Evolutionary conservation across 257 asterid species (phyloP).

Genomic region (Euphrasia confusa): DNA sequence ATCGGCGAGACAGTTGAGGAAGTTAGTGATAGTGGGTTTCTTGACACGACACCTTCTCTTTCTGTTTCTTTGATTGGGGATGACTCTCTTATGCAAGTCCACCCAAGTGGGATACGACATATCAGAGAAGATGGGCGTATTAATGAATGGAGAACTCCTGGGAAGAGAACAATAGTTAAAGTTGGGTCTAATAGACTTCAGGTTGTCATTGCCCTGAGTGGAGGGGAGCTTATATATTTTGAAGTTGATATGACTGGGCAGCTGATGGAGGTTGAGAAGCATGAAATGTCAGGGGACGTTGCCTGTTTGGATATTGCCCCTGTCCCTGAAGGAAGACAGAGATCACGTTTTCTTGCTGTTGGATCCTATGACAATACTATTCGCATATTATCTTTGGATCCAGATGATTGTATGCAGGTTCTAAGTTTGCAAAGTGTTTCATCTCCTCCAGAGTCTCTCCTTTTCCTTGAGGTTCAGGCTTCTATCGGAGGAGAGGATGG

Average conservation of each 20-base stretch:
- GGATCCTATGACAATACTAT: conserved; percentile 97
- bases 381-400: conserved; percentile 89
- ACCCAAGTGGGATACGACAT: conserved; percentile 97
- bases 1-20: conserved; percentile 99
- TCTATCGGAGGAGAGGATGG: conserved; percentile 98
- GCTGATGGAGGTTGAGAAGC: conserved; percentile 98
- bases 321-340: conserved; percentile 97
- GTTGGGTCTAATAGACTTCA: conserved; percentile 97
- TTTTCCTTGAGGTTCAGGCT: conserved; percentile 97
- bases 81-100: conserved; percentile 99
- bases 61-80: conserved; percentile 96
- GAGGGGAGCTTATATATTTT: conserved; percentile 96
- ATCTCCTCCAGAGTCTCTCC: conserved; percentile 94
- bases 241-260: conserved; percentile 98
- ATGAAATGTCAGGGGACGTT: conserved; percentile 97
- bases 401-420: conserved; percentile 95
- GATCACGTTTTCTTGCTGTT: conserved; percentile 97
- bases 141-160: conserved; percentile 99
- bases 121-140: conserved; percentile 98
- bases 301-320: conserved; percentile 99
- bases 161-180: conserved; percentile 95
- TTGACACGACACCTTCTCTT: conserved; percentile 94
- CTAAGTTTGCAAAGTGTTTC: conserved; percentile 96
- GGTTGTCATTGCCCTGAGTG: conserved; percentile 97
- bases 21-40: conserved; percentile 98